Percentiles rank a stretch among this genome's conserved stretches.
These are phyloP conservation scores for Coemansia reversa DNA, from an alignment of 192 early-diverging fungal species.

Conservation along the genomic window DNA sequence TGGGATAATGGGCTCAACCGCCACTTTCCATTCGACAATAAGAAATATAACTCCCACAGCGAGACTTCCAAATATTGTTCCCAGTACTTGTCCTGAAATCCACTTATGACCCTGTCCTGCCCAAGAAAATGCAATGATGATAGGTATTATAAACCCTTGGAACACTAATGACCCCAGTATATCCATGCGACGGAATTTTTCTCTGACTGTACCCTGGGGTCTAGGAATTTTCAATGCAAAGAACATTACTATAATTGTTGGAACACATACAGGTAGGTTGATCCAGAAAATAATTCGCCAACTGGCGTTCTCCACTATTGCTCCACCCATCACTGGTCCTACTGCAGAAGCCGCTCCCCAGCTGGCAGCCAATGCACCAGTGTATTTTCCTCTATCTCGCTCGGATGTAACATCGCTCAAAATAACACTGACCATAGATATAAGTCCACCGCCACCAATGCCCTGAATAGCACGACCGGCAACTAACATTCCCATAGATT, in stretches of 20 bases:
- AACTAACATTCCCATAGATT: constrained; percentile 66
- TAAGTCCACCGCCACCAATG: constrained; percentile 68
- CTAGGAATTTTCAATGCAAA: constrained; percentile 50
- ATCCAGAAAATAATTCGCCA: constrained; percentile 66
- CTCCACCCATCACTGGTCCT: constrained; percentile 63
- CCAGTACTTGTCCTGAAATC: constrained; percentile 64
- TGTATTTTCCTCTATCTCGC: constrained; percentile 64
- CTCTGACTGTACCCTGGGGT: constrained; percentile 25
- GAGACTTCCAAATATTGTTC: constrained; percentile 49
- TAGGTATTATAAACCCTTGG: constrained; percentile 57
- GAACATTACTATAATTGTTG: constrained; percentile 45
- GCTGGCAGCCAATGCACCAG: constrained; percentile 55
- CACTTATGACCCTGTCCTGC: constrained; percentile 77
- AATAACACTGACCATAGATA: constrained; percentile 64
- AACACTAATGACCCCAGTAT: constrained; percentile 61
- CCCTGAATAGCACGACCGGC: constrained; percentile 68
- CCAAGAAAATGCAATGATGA: constrained; percentile 76
- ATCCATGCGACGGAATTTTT: constrained; percentile 68
- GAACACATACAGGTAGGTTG: constrained; percentile 54
- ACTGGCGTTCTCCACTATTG: constrained; percentile 55
- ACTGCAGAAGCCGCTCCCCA: constrained; percentile 62
- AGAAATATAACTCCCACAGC: constrained; percentile 50
- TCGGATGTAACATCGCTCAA: constrained; percentile 64
- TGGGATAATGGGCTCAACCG: constrained; percentile 66
- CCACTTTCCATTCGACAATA: constrained; percentile 60